These are phyloP conservation scores for Metschnikowia continentalis DNA, from an alignment of 805 yeast genomes.

Conservation along the genomic window DNA sequence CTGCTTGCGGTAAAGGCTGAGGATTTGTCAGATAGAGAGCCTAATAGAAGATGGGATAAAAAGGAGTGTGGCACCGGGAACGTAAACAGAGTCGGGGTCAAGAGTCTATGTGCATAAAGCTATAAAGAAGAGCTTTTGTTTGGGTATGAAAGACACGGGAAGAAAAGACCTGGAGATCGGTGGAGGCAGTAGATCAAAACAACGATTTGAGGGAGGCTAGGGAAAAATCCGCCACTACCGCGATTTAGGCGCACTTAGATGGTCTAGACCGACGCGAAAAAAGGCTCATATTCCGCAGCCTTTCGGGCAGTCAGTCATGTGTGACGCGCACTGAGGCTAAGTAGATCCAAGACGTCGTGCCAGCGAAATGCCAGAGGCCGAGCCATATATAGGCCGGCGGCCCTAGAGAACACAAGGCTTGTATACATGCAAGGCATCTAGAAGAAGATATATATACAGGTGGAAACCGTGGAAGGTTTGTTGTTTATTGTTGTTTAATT, in stretches of 20 bases:
- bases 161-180: background rate
- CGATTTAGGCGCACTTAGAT: background rate
- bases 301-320: background rate
- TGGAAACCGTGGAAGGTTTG: too few species aligned
- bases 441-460: too few species aligned
- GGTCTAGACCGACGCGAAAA: conserved; percentile 4
- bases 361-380: background rate
- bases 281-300: background rate
- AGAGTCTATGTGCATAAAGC: background rate
- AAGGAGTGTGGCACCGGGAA: background rate
- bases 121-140: background rate
- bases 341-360: background rate
- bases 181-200: conserved; percentile 1
- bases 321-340: background rate
- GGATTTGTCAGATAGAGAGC: background rate
- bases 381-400: background rate
- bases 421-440: background rate
- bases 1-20: background rate
- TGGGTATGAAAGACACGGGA: background rate
- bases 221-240: conserved; percentile 3
- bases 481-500: too few species aligned
- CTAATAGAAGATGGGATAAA: background rate
- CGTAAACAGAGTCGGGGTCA: background rate
- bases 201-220: background rate
- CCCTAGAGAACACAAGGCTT: too few species aligned